Conservation (phyloP, 2,329 filamentous ascomycete genomes). For the Xylariaceae sp. region DNA sequence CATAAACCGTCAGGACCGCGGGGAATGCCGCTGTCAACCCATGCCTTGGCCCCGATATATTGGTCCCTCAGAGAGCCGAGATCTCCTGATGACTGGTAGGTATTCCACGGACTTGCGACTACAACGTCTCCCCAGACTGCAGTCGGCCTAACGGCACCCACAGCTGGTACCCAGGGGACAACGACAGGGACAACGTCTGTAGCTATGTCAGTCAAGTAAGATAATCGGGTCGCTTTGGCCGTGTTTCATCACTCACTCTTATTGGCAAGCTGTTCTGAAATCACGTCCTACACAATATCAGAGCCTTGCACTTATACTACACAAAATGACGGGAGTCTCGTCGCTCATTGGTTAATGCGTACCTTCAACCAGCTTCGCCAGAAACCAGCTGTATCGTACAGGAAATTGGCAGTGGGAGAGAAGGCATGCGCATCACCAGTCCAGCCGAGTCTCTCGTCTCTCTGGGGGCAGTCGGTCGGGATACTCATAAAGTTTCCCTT, state of each 20-base stretch:
- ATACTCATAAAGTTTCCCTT: conserved; percentile 53
- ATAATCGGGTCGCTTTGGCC: no score
- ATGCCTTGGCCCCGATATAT: conserved; percentile 35
- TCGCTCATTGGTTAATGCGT: background rate
- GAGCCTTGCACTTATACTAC: no score
- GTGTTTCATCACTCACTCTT: conserved; percentile 24
- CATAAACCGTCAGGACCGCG: conserved; percentile 35
- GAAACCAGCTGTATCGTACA: conserved; percentile 49
- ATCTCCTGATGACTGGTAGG: conserved; percentile 37
- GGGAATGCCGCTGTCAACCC: conserved; percentile 34
- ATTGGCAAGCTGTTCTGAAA: conserved; percentile 27
- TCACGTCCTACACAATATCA: conserved; percentile 34
- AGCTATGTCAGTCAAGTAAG: conserved; percentile 10
- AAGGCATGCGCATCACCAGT: conserved; percentile 44
- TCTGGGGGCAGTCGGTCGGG: conserved; percentile 46
- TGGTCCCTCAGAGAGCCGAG: conserved; percentile 32
- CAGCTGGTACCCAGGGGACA: conserved; percentile 26
- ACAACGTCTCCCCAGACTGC: conserved; percentile 41
- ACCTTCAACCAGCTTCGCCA: conserved; percentile 42
- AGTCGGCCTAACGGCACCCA: conserved; percentile 21
- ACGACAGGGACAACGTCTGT: conserved; percentile 26
- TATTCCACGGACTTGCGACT: conserved; percentile 37
- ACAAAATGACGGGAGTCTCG: background rate
- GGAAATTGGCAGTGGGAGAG: conserved; percentile 43
- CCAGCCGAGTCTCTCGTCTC: conserved; percentile 47